phyloP scores from a whole-genome alignment of 163 green algal species.

The Scenedesmus sp. region DNA sequence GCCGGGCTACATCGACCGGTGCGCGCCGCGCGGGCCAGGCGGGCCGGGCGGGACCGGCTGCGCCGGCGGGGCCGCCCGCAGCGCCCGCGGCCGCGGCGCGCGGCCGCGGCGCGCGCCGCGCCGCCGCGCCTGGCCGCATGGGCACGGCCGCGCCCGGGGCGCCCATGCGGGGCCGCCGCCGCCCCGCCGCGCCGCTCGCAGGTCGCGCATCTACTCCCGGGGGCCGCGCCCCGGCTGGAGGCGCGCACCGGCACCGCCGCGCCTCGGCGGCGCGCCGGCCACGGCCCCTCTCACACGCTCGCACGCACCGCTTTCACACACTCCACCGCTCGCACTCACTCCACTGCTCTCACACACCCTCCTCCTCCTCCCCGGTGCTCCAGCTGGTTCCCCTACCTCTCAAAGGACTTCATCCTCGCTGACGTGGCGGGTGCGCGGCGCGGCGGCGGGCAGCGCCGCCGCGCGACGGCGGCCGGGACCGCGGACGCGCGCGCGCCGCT shows the following conservation, averaged over 20 bases:
- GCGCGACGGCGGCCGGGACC: neutral
- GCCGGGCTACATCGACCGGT: constrained; percentile 58
- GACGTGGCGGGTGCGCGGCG: neutral
- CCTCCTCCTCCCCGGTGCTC: constrained; percentile 51
- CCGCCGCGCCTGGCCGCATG: no score
- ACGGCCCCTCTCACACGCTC: neutral
- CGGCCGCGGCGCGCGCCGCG: no score
- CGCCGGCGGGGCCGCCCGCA: no score
- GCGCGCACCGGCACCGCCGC: neutral
- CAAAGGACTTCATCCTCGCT: constrained; percentile 10
- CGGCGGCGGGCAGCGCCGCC: neutral
- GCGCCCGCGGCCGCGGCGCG: no score
- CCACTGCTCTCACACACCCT: constrained; percentile 11
- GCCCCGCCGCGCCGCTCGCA: neutral
- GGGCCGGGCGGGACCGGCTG: neutral
- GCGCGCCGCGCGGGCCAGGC: constrained; percentile 48
- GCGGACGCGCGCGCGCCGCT: neutral
- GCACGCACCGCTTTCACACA: neutral
- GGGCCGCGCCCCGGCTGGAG: neutral
- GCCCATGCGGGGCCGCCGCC: neutral
- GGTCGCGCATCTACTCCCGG: neutral
- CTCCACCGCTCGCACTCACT: neutral
- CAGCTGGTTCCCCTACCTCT: constrained; percentile 55
- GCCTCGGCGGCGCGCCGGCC: no score
- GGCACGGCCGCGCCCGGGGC: neutral